Conservation (phyloP, 2,329 filamentous ascomycete species). For the Fusarium sp. region DNA sequence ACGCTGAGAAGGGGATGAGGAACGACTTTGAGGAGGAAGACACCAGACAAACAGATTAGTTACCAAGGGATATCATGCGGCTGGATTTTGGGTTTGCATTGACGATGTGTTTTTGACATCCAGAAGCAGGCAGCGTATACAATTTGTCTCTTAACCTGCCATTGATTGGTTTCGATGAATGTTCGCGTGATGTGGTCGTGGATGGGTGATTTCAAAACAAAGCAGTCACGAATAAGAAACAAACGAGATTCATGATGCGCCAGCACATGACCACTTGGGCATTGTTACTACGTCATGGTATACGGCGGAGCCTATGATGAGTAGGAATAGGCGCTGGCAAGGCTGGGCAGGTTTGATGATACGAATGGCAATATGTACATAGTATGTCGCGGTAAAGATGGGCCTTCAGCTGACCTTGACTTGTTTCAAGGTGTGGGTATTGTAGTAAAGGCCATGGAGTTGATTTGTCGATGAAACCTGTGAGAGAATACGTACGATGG, state of each 20-base stretch:
- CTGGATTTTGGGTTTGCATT: constrained; percentile 57
- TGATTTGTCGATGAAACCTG: not conserved
- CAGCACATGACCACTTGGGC: not conserved
- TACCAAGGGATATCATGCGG: constrained; percentile 55
- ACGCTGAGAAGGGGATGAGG: constrained; percentile 39
- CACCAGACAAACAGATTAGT: constrained; percentile 56
- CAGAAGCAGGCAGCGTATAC: constrained; percentile 51
- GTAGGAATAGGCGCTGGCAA: constrained; percentile 22
- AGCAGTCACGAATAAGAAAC: not conserved
- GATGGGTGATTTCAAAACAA: not conserved
- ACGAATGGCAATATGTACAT: constrained; percentile 8
- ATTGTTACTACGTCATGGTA: constrained; percentile 25
- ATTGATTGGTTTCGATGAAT: not conserved
- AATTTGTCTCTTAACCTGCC: constrained; percentile 47
- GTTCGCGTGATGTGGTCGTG: not conserved
- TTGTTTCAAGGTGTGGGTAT: constrained; percentile 19
- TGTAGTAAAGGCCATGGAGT: not conserved
- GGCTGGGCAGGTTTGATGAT: constrained; percentile 19
- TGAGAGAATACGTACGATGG: not conserved
- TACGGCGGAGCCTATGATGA: constrained; percentile 13
- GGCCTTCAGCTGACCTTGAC: constrained; percentile 7
- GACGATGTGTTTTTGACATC: constrained; percentile 51
- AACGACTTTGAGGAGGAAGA: constrained; percentile 47
- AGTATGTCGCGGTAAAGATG: constrained; percentile 28
- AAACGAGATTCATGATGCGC: not conserved